Base-by-base conservation (phyloP, 1,284 basidiomycete species). In the Trichosporon faecale region DNA sequence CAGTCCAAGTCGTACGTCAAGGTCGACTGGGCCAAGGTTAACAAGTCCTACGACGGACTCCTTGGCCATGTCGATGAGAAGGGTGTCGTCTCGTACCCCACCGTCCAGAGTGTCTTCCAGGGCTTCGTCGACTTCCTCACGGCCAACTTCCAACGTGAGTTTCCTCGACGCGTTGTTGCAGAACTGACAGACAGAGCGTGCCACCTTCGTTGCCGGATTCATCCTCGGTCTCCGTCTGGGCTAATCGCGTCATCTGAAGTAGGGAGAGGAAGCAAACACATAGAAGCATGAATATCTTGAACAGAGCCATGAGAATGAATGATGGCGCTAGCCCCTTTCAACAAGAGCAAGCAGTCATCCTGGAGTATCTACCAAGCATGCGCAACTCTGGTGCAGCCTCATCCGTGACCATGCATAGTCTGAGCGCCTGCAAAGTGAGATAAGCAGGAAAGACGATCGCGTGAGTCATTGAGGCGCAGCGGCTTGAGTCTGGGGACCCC, bases 81-180 rank as follows among this genome's bases (percentile, higher is more conserved):
- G 77, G 69, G 91, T 87, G 80, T 79, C 31, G 86, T 79, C 72
- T 85, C 79, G 67, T 85, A 91, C 7, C 91, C 92, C 0, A 91
- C 88, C 7, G 82, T 91, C 69, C 82, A 80, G 37, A 88, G 89
- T 3, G 80, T 92, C 46, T 93, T 91, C 87, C 87, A 83, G 63
- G 89, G 91, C 88, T 78, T 91, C 29, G 85, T 94, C 44, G 86
- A 94, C 83, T 98, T 98, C 85, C 85, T 98, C 78, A 93, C 92
- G 0, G 91, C 93, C 27, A 92, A 97, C 82, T 98, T 98, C 85
- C 95, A 95, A 79, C 91, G 83, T 83, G 72, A 80, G 82, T 80
- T 37, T 4, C 52, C 6, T 29, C 16, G 8, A 21, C 11, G 9
- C 35, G 55, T 31, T 4, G n/a, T n/a, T n/a, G n/a, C n/a, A n/a